Base-by-base conservation (phyloP, 306 rosid species). In the Argentina anserina region DNA sequence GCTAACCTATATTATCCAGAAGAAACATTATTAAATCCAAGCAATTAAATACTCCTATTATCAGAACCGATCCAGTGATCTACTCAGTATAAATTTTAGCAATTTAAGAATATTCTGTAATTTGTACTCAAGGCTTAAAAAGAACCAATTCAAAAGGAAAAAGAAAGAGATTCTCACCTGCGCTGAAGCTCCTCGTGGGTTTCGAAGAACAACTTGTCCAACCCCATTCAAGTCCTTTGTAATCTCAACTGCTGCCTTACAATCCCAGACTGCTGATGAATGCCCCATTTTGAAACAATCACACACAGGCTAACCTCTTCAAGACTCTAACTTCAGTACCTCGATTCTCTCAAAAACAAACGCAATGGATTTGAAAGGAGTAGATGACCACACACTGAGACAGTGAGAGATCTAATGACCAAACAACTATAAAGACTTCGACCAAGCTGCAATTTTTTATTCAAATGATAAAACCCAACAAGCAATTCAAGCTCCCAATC, bases 241-340 rank as follows among this genome's bases (percentile, higher is more conserved):
- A 33, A 86, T 89, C 82, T 86, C 92, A 63, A 63, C 71, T 67
- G 95, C 98, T 70, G 92, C 88, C 81, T 80, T 88, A 73, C 58
- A 75, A 66, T 91, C 90, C 90, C 98, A 91, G 7, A 89, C 85
- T 45, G 90, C 88, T 77, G 97, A 96, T 58, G 96, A 87, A 84
- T 89, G 94, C 80, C 92, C 88, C 97, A 91, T 93, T 70, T 79
- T 69, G 52, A 52, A 33, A 59, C 13, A 71, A 34, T 50, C 33
- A 73, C 31, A 61, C 73, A 73, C 20, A 81, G 67, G 20, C 58
- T 70, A 40, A 69, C 43, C 60, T 83, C 76, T 60, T 33, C 12
- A 60, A 60, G 41, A 31, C 39, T n/a, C 81, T 71, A 47, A 43
- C 65, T 65, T 72, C 69, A 25, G 62, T 70, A 70, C 34, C 20